phyloP scores from a whole-genome alignment of 208 protist genomes.

The Trypanosoma mega region DNA sequence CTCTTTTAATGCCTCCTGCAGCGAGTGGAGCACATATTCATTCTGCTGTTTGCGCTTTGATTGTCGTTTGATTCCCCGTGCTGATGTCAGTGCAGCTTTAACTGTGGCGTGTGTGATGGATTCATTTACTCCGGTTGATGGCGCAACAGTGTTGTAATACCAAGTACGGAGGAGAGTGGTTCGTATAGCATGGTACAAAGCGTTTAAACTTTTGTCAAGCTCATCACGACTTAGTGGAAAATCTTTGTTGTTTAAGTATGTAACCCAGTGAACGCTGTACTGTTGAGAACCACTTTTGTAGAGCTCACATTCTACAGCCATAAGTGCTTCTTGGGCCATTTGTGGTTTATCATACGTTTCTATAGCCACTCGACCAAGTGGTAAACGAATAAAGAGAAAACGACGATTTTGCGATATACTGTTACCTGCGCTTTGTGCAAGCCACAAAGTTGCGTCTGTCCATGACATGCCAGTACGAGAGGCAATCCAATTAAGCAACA shows the following conservation, averaged over 20 bases:
- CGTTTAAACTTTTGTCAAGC: not conserved
- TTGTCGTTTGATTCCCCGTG: no score
- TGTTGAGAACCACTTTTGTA: not conserved
- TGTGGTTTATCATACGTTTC: not conserved
- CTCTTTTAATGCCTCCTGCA: no score
- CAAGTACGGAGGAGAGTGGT: slow-evolving; percentile 16
- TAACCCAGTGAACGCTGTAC: no score
- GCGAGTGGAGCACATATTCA: no score
- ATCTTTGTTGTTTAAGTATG: not conserved
- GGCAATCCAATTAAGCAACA: slow-evolving; percentile 50
- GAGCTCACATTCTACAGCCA: slow-evolving; percentile 14
- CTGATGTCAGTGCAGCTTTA: not conserved
- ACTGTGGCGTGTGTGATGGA: not conserved
- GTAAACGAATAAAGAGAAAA: slow-evolving; percentile 23
- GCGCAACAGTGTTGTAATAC: slow-evolving; percentile 3
- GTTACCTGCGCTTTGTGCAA: slow-evolving; percentile 8
- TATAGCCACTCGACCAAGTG: slow-evolving; percentile 6
- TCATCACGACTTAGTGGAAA: not conserved
- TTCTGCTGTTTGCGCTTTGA: no score
- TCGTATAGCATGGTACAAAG: slow-evolving; percentile 14
- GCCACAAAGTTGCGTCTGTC: slow-evolving; percentile 24
- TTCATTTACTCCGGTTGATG: not conserved
- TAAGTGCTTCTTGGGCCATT: not conserved
- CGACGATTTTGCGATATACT: slow-evolving; percentile 11
- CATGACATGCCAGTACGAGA: slow-evolving; percentile 23